A percentile compares a stretch with the other conserved stretches of the same genome.
These are phyloP conservation scores for Jackrogersella multiformis DNA, from an alignment of 495 filamentous ascomycete genomes.

Conservation along the genomic window DNA sequence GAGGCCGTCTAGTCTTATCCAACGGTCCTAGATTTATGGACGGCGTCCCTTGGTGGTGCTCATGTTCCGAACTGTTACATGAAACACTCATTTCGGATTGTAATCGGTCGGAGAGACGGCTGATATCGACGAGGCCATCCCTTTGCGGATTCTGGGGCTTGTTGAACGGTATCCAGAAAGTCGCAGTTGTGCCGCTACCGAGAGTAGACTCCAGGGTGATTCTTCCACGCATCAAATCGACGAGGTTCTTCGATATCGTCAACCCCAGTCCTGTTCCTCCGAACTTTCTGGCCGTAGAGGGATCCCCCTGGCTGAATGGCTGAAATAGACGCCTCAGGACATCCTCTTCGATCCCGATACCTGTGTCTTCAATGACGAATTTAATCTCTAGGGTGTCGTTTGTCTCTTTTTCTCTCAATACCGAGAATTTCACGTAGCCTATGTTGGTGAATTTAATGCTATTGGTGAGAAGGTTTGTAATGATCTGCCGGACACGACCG, in stretches of 20 bases:
- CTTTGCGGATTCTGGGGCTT: conserved; percentile 55
- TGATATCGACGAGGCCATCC: conserved; percentile 57
- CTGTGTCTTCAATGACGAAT: conserved; percentile 79
- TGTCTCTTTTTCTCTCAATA: conserved; percentile 58
- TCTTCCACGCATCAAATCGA: conserved; percentile 82
- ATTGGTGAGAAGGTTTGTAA: conserved; percentile 88
- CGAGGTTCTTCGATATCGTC: conserved; percentile 80
- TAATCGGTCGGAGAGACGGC: conserved; percentile 65
- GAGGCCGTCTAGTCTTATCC: conserved; percentile 45
- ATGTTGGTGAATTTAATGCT: conserved; percentile 86
- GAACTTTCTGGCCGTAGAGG: conserved; percentile 77
- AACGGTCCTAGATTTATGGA: conserved; percentile 40
- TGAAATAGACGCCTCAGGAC: conserved; percentile 79
- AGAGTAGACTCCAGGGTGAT: conserved; percentile 70
- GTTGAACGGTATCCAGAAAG: conserved; percentile 75
- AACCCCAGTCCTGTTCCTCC: conserved; percentile 85
- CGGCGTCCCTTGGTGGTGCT: conserved; percentile 47
- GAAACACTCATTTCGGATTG: conserved; percentile 71
- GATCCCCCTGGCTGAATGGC: conserved; percentile 86
- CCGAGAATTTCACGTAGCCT: conserved; percentile 69
- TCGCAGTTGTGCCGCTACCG: conserved; percentile 69
- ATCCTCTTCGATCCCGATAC: conserved; percentile 84
- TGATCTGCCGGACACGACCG: conserved; percentile 79
- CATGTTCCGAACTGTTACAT: conserved; percentile 63
- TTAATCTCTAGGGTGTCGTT: conserved; percentile 59